Base-by-base conservation (phyloP, 139 green algal genomes). In the Picochlorum sp. region DNA sequence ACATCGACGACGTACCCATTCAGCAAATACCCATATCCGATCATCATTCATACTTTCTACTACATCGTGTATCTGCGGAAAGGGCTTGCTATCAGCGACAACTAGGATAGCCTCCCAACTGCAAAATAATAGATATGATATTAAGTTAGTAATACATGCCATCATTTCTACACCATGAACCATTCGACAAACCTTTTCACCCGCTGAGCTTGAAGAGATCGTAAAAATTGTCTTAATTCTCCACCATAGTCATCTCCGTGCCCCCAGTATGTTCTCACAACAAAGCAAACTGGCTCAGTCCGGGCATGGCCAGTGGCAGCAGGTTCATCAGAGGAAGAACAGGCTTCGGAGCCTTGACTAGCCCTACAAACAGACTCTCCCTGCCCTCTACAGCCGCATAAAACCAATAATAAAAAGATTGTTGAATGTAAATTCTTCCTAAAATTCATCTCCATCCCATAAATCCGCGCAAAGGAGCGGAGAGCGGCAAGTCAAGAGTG, bases 81-180 rank as follows among this genome's bases (percentile, higher is more conserved):
- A 91, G 3, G 83, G 80, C 1, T 67, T 45, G 45, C 70, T 73
- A 53, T 91, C 84, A 61, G 84, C 67, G 13, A 91, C 80, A 4
- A 89, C 7, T 18, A 91, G 51, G 16, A 86, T 47, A 6, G 82
- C 82, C 35, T 83, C 67, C 82, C 82, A 90, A 10, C 83, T 91
- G 69, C 26, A 56, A 12, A 35, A 8, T 9, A 33, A 55, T 20
- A n/a, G n/a, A n/a, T n/a, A 9, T 33, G 45, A 44, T 2, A 55
- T 47, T 10, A 8, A 62, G 14, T 25, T 18, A 50, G 30, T 18
- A 28, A 55, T 20, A 1, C 36, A 61, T 16, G 7, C 22, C 10
- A 18, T 39, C 13, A 57, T 7, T 18, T 33, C n/a, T 9, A 3
- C 3, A 67, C 25, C 26, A 13, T 8, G 43, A 16, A 3, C 10